Percentiles rank a stretch among this genome's conserved stretches.
phyloP scores from a whole-genome alignment of 1,284 basidiomycete species.

The Clitocybe nebularis region DNA sequence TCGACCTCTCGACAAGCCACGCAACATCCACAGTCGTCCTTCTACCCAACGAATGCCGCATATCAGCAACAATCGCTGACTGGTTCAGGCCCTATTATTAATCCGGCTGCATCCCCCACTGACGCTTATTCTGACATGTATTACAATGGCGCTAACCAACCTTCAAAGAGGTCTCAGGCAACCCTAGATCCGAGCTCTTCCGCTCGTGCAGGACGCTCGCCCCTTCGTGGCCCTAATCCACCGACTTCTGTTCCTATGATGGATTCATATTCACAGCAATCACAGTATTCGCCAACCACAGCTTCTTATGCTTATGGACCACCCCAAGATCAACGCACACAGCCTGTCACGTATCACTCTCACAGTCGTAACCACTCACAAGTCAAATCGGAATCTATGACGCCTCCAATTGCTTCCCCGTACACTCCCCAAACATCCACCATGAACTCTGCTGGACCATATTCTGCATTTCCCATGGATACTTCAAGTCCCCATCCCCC shows the following conservation, averaged over 20 bases:
- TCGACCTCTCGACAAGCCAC: slow-evolving; percentile 17
- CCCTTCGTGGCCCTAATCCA: slow-evolving; percentile 50
- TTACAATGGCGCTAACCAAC: slow-evolving; percentile 45
- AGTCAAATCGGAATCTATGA: slow-evolving; percentile 48
- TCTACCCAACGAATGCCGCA: slow-evolving; percentile 56
- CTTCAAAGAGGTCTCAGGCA: slow-evolving; percentile 53
- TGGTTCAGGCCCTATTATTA: slow-evolving; percentile 31
- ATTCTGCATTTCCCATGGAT: slow-evolving; percentile 48
- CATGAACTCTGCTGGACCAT: slow-evolving; percentile 27
- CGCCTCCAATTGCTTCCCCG: slow-evolving; percentile 48
- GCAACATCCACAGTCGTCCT: slow-evolving; percentile 38
- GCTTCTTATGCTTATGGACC: slow-evolving; percentile 52
- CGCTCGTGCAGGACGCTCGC: slow-evolving; percentile 52
- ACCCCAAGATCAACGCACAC: slow-evolving; percentile 42
- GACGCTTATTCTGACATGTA: slow-evolving; percentile 66
- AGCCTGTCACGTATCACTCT: slow-evolving; percentile 44
- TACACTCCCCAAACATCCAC: slow-evolving; percentile 47
- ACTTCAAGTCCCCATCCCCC: slow-evolving; percentile 58
- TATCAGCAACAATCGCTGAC: slow-evolving; percentile 49
- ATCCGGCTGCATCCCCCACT: slow-evolving; percentile 25
- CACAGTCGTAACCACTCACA: slow-evolving; percentile 60
- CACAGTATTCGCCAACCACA: slow-evolving; percentile 58
- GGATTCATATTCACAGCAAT: slow-evolving; percentile 66
- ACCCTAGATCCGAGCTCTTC: slow-evolving; percentile 47
- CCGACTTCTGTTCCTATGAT: slow-evolving; percentile 43